Base-by-base conservation (phyloP, 1,139 yeast genomes). In the Saccharomyces hybrid region DNA sequence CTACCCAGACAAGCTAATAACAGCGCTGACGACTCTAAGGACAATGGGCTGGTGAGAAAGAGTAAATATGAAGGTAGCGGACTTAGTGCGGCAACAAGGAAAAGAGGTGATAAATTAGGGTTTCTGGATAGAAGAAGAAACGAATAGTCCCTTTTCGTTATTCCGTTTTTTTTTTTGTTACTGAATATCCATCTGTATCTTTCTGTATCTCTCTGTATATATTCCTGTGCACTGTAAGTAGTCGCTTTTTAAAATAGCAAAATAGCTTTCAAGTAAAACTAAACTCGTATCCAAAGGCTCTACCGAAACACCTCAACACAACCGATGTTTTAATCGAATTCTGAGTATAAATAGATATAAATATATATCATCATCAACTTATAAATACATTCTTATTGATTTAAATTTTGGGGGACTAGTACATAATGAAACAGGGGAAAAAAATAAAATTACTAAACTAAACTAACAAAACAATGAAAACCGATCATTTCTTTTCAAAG, bases 51-150 rank as follows among this genome's bases (percentile, higher is more conserved):
- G n/a, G 27, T 66, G 52, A 70, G 90, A 58, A 81, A 81, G 57
- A 80, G 85, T 54, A 81, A 78, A 62, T 86, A 78, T 64, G 86
- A 83, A 60, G 91, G 89, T 5, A 76, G 84, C 0, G 88, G 88
- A 0, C 72, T 73, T 50, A 78, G 88, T 50, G 83, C 83, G 50
- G 60, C 69, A 62, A 68, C 73, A 59, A 78, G 71, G 60, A 72
- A 64, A 54, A 58, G 68, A 48, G 77, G 77, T 48, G 77, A 73
- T 56, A 67, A 57, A 51, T 57, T 69, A 27, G 70, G 75, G 20
- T 68, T 73, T 54, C 63, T 70, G 42, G 73, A 71, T 23, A 65
- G 67, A 52, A 63, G 60, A 50, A 59, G 55, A 20, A 55, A 59
- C 13, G 58, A 58, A 44, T 59, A 47, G 11, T 20, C 4, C 11